phyloP scores from a whole-genome alignment of 108 stramenopile genomes.

The Discostella stelligeroides region DNA sequence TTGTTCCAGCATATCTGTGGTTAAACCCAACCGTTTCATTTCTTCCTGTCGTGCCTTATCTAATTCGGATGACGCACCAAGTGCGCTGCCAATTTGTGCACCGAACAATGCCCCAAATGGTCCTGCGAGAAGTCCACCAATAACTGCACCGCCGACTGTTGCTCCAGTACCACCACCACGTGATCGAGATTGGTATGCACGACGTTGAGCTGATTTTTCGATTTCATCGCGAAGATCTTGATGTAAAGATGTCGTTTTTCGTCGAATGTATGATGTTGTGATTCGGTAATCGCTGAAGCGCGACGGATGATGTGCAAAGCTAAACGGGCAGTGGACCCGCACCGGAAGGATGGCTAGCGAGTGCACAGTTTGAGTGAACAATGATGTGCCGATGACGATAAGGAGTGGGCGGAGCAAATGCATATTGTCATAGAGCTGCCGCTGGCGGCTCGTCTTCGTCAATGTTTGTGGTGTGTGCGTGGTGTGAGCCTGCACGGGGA shows the following conservation, averaged over 20 bases:
- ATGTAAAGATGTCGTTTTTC: constrained; percentile 18
- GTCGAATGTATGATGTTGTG: neutral
- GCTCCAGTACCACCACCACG: constrained; percentile 51
- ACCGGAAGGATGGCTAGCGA: neutral
- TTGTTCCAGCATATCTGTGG: constrained; percentile 76
- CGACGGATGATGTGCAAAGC: neutral
- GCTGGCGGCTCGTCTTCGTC: neutral
- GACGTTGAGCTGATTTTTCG: constrained; percentile 34
- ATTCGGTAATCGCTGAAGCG: neutral
- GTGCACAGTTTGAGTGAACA: neutral
- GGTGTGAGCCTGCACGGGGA: too few relatives aligned
- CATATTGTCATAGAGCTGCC: neutral
- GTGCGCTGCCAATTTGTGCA: constrained; percentile 68
- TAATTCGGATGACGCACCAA: constrained; percentile 57
- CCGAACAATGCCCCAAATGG: constrained; percentile 88
- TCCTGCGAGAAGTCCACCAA: constrained; percentile 74
- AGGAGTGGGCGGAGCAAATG: neutral
- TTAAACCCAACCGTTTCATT: constrained; percentile 74
- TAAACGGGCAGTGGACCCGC: neutral
- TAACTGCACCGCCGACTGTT: constrained; percentile 73
- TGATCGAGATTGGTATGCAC: constrained; percentile 39
- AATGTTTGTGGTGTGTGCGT: neutral
- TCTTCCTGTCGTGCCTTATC: constrained; percentile 74
- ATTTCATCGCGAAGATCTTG: constrained; percentile 48
- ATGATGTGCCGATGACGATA: neutral